Percentiles rank a stretch among this genome's conserved stretches.
These are phyloP conservation scores for Stagonosporopsis chrysanthemi DNA, from an alignment of 2,329 filamentous ascomycete genomes.

Conservation along the genomic window DNA sequence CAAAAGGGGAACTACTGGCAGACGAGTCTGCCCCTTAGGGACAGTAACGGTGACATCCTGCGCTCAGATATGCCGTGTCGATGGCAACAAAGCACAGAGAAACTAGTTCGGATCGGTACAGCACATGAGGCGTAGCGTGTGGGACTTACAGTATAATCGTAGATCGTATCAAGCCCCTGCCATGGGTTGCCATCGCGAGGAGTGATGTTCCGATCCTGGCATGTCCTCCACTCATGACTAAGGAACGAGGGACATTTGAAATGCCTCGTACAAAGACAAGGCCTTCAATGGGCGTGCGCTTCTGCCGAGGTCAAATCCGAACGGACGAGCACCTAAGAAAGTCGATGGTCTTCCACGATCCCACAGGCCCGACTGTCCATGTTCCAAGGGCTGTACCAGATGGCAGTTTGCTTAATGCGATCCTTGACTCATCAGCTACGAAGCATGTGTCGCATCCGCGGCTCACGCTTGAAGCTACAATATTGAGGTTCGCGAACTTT, in stretches of 20 bases:
- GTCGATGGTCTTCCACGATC: conserved; percentile 59
- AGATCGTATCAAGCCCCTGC: conserved; percentile 67
- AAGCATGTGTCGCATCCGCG: neutral
- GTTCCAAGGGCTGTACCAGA: conserved; percentile 64
- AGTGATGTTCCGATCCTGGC: neutral
- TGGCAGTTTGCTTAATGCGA: conserved; percentile 22
- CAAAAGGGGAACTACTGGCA: conserved; percentile 78
- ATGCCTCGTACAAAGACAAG: conserved; percentile 65
- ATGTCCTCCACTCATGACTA: conserved; percentile 1
- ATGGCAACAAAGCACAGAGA: conserved; percentile 64
- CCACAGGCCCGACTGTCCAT: conserved; percentile 61
- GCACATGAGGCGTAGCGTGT: neutral
- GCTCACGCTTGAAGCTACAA: conserved; percentile 16
- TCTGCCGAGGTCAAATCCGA: conserved; percentile 36
- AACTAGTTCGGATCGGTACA: conserved; percentile 52
- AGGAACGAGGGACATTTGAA: neutral
- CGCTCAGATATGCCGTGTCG: conserved; percentile 63
- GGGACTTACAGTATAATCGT: conserved; percentile 63
- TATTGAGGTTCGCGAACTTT: conserved; percentile 20
- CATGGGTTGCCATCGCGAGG: conserved; percentile 64
- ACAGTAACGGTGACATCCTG: conserved; percentile 62
- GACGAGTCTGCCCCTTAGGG: conserved; percentile 59
- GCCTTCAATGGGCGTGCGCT: conserved; percentile 59
- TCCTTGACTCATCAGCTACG: conserved; percentile 5
- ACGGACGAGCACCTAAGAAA: conserved; percentile 20